These are phyloP conservation scores for Cyberlindnera bimundalis DNA, from an alignment of 805 yeast genomes.

Conservation along the genomic window DNA sequence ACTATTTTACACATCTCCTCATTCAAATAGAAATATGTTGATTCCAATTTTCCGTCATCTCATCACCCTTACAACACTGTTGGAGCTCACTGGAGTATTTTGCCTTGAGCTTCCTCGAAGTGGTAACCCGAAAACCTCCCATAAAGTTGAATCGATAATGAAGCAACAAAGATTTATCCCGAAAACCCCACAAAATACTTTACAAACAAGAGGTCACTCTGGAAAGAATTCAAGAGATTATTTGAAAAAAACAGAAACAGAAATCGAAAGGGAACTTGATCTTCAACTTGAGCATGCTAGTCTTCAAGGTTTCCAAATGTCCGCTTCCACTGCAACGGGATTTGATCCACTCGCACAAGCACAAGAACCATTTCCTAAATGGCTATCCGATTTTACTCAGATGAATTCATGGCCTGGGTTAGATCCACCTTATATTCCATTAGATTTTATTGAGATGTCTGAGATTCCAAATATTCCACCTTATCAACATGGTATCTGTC, in stretches of 20 bases:
- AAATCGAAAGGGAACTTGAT: constrained; percentile 13
- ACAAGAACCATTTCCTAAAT: constrained; percentile 61
- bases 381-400: constrained; percentile 78
- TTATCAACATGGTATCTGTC: constrained; percentile 61
- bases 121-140: constrained; percentile 7
- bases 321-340: constrained; percentile 23
- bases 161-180: constrained; percentile 9
- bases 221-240: constrained; percentile 2
- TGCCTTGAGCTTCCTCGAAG: constrained; percentile 2
- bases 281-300: constrained; percentile 9
- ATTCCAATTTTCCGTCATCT: too few species aligned
- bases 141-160: constrained; percentile 10
- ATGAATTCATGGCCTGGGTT: constrained; percentile 77
- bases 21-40: too few species aligned
- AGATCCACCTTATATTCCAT: constrained; percentile 84
- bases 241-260: constrained; percentile 8
- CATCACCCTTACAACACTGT: not conserved
- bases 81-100: not conserved
- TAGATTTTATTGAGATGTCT: constrained; percentile 61
- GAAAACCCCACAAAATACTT: constrained; percentile 12
- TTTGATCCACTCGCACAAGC: constrained; percentile 27
- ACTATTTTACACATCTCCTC: too few species aligned
- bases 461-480: constrained; percentile 46
- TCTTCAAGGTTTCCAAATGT: constrained; percentile 4
- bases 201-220: constrained; percentile 4